phyloP scores from a whole-genome alignment of 2,329 filamentous ascomycete genomes.

The Knufia petricola region DNA sequence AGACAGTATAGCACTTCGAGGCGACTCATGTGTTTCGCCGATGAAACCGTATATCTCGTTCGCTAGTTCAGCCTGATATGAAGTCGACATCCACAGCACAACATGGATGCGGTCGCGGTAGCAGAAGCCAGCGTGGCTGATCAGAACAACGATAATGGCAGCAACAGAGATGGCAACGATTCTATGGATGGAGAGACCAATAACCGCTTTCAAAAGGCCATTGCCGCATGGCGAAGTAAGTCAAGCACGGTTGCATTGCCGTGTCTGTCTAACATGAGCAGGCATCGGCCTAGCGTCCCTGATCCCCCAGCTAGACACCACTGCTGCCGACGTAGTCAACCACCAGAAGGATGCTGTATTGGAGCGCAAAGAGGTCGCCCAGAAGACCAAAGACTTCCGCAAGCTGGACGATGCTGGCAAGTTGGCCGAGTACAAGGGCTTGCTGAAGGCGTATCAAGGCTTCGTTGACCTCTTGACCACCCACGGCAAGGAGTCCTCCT shows the following conservation, averaged over 20 bases:
- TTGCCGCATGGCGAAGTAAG: constrained; percentile 89
- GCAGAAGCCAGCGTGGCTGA: constrained; percentile 32
- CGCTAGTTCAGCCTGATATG: neutral
- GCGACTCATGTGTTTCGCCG: too few species aligned
- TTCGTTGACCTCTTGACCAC: constrained; percentile 96
- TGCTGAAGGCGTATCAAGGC: constrained; percentile 91
- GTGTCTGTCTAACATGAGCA: constrained; percentile 30
- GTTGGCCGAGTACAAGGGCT: constrained; percentile 73
- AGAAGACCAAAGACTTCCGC: constrained; percentile 96
- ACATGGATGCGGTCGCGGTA: constrained; percentile 37
- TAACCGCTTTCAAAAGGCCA: constrained; percentile 95
- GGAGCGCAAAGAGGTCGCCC: constrained; percentile 92
- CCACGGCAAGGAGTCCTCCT: constrained; percentile 88
- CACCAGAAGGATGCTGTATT: constrained; percentile 93
- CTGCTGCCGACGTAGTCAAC: constrained; percentile 86
- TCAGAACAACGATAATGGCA: constrained; percentile 24
- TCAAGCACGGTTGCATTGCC: constrained; percentile 1
- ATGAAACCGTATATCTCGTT: too few species aligned
- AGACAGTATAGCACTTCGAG: too few species aligned
- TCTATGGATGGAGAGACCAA: constrained; percentile 43
- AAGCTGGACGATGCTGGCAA: constrained; percentile 87
- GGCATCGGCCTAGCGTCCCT: constrained; percentile 80
- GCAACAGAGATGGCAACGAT: constrained; percentile 23
- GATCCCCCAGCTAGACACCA: constrained; percentile 76
- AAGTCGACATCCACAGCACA: neutral